A percentile compares a stretch with the other conserved stretches of the same genome.
These are phyloP conservation scores for Sphaerobolus stellatus DNA, from an alignment of 1,284 basidiomycete species.

Conservation along the genomic window DNA sequence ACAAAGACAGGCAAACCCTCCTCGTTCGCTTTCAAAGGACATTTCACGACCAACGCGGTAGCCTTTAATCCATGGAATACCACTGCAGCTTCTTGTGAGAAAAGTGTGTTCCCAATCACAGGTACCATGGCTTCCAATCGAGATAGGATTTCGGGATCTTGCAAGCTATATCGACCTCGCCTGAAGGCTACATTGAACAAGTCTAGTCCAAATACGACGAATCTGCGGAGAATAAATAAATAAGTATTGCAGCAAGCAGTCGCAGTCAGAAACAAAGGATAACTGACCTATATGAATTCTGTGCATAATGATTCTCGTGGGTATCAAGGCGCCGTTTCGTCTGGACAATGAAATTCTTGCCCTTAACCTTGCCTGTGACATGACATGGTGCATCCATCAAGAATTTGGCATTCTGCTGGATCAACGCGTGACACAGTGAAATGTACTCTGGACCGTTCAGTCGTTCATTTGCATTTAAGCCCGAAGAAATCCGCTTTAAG, in stretches of 20 bases:
- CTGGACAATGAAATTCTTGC: slow-evolving; percentile 69
- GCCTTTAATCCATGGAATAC: slow-evolving; percentile 82
- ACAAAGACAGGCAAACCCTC: slow-evolving; percentile 84
- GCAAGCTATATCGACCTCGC: slow-evolving; percentile 84
- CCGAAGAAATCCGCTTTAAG: slow-evolving; percentile 78
- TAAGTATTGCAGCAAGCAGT: background rate
- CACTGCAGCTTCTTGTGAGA: slow-evolving; percentile 80
- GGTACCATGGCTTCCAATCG: slow-evolving; percentile 86
- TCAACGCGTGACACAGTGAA: slow-evolving; percentile 84
- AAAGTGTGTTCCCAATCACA: slow-evolving; percentile 90
- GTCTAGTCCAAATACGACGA: slow-evolving; percentile 91
- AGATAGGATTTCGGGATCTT: slow-evolving; percentile 66
- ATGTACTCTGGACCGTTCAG: slow-evolving; percentile 74
- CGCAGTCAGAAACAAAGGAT: background rate
- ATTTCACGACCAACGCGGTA: slow-evolving; percentile 79
- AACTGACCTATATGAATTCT: slow-evolving; percentile 79
- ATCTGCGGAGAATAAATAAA: slow-evolving; percentile 50
- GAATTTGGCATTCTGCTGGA: slow-evolving; percentile 89
- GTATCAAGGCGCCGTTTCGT: slow-evolving; percentile 63
- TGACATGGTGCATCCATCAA: slow-evolving; percentile 55
- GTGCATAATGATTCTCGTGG: slow-evolving; percentile 71
- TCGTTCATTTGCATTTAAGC: slow-evolving; percentile 81
- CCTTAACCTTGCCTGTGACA: slow-evolving; percentile 32
- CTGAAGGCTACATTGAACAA: slow-evolving; percentile 88
- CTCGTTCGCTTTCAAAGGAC: slow-evolving; percentile 77